A percentile compares a stretch with the other conserved stretches of the same genome.
Conservation (phyloP, 331 rosid species). For the Acacia pycnantha region DNA sequence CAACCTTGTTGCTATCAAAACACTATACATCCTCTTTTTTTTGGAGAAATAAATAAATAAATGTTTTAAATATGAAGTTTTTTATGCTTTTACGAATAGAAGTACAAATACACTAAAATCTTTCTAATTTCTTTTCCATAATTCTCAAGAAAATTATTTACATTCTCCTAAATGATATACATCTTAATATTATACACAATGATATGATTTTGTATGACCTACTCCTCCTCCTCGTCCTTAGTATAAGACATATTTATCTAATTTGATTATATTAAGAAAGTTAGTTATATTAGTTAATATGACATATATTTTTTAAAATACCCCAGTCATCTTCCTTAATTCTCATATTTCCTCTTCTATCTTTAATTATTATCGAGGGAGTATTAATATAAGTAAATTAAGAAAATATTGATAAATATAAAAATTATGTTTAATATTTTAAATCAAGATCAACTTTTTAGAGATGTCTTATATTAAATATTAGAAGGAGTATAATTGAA, state of each 20-base stretch:
- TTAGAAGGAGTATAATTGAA: no score
- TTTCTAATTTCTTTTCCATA: not conserved
- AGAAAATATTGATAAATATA: no score
- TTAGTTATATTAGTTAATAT: no score
- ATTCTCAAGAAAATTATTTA: not conserved
- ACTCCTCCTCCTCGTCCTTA: no score
- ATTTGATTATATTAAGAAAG: no score
- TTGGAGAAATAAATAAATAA: not conserved
- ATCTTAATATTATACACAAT: not conserved
- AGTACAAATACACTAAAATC: not conserved
- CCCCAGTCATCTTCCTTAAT: accelerated
- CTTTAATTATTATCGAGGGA: no score
- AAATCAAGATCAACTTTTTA: no score
- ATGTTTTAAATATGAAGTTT: not conserved
- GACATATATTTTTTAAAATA: no score
- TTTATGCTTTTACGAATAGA: not conserved
- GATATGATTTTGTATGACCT: not conserved
- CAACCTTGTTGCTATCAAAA: not conserved
- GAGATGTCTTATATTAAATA: no score
- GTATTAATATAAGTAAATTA: accelerated
- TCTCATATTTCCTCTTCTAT: accelerated
- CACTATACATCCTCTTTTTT: not conserved
- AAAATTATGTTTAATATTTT: no score
- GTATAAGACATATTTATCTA: no score
- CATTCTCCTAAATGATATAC: not conserved